Base-by-base conservation (phyloP, 2,329 filamentous ascomycete genomes). In the Neofusicoccum laricinum region DNA sequence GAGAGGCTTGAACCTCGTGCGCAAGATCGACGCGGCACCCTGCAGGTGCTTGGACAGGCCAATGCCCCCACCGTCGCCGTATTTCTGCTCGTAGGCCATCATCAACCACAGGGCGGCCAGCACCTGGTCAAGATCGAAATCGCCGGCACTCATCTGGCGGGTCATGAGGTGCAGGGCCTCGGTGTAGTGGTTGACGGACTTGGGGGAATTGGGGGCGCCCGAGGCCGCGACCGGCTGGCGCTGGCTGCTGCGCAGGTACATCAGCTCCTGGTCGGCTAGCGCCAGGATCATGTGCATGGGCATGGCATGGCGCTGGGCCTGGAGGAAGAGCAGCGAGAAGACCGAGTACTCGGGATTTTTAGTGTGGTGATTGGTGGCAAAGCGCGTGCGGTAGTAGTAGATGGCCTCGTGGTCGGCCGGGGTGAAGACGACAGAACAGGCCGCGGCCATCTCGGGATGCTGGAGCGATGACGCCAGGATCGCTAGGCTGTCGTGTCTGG, bases 21-120 rank as follows among this genome's bases (percentile, higher is more conserved):
- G 68, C 17, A 78, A 55, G 19, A 77, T 68, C 36, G 73, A 67
- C 2, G 74, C 69, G 3, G 75, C 71, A 0, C 75, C 76, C 17
- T 68, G 69, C 3, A 77, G 69, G 57, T 78, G 76, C 19, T 75
- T 74, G 2, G 69, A 62, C 38, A 74, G 66, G 1, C 75, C 74
- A 7, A 66, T 69, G 19, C 75, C 74, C 11, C 65, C 67, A 0
- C 70, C 69, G 15, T 78, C 76, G n/a, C 76, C 76, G 40, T 73
- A 76, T 38, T 76, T 76, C 62, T 78, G 76, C 66, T 78, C 76
- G 40, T 77, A 78, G 2, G 75, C 48, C 1, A 78, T 69, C 74
- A 78, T 77, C 10, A 78, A 65, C 66, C 75, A 78, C 6, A 77
- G 58, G 0, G 71, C 70, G 1, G 75, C 72, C 14, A 70, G 69